Evolutionary conservation across 148 eudicot species (phyloP).

Genomic region (Vaccinium darrowii): DNA sequence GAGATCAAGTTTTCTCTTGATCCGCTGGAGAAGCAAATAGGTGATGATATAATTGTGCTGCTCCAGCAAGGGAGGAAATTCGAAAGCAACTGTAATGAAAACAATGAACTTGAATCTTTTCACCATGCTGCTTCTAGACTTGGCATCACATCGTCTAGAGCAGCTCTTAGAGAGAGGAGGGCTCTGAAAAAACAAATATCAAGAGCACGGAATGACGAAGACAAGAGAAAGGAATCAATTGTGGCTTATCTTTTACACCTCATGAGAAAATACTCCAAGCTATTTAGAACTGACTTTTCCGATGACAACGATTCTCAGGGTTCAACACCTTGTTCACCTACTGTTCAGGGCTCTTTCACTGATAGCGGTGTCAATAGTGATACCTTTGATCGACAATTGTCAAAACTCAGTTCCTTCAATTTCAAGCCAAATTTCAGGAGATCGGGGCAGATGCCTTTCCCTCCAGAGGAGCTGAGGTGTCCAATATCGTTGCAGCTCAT

Average conservation of each 20-base stretch:
- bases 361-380: constrained; percentile 41
- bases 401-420: constrained; percentile 78
- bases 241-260: constrained; percentile 87
- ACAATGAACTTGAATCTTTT: constrained; percentile 78
- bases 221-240: constrained; percentile 91
- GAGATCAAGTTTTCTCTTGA: constrained; percentile 71
- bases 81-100: constrained; percentile 59
- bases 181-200: constrained; percentile 85
- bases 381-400: constrained; percentile 74
- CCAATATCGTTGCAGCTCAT: constrained; percentile 97
- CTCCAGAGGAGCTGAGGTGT: constrained; percentile 95
- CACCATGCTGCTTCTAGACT: constrained; percentile 86
- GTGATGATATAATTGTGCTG: constrained; percentile 77
- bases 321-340: constrained; percentile 96
- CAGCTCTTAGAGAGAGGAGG: constrained; percentile 89
- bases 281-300: constrained; percentile 81
- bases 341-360: constrained; percentile 66
- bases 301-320: constrained; percentile 99
- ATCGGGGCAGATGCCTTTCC: constrained; percentile 67
- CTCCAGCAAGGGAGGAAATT: constrained; percentile 91
- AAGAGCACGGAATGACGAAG: constrained; percentile 82
- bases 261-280: constrained; percentile 89
- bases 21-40: constrained; percentile 82
- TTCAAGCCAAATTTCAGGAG: constrained; percentile 66
- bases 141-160: constrained; percentile 87